phyloP scores from a whole-genome alignment of 257 asterid species.

The Gentiana macrophylla region DNA sequence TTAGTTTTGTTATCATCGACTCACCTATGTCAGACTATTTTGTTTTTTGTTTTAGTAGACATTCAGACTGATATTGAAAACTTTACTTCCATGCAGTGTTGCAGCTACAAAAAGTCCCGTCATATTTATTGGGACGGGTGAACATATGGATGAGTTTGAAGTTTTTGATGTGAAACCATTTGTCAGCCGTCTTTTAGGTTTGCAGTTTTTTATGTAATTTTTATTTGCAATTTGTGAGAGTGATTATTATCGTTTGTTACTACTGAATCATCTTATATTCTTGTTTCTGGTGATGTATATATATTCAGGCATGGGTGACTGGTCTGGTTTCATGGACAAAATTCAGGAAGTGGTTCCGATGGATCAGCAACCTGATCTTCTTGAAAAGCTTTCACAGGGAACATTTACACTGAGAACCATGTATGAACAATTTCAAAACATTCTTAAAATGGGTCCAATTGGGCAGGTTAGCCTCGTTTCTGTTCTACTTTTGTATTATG shows the following conservation, averaged over 20 bases:
- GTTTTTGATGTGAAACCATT: constrained; percentile 94
- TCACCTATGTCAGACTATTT: too few species aligned
- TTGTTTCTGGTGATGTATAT: not conserved
- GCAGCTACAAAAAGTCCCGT: constrained; percentile 97
- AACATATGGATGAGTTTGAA: constrained; percentile 98
- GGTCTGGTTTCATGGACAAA: constrained; percentile 98
- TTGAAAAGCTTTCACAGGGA: constrained; percentile 93
- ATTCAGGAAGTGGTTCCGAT: constrained; percentile 91
- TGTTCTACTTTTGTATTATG: constrained; percentile 7
- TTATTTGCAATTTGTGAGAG: constrained; percentile 2
- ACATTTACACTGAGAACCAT: constrained; percentile 80
- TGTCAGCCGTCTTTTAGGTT: constrained; percentile 96
- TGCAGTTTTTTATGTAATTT: constrained; percentile 10
- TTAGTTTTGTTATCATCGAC: too few species aligned
- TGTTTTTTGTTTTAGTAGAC: too few species aligned
- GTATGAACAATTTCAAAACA: constrained; percentile 87
- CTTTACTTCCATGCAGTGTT: constrained; percentile 35
- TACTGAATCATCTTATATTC: not conserved
- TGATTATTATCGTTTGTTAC: not conserved
- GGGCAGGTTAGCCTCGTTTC: constrained; percentile 59
- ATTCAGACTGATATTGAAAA: too few species aligned
- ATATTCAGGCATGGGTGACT: constrained; percentile 86
- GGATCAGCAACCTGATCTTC: constrained; percentile 99
- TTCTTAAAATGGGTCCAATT: constrained; percentile 91
- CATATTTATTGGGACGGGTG: constrained; percentile 94